Evolutionary conservation across 2,329 filamentous ascomycete species (phyloP).

Genomic region (Bimuria novae-zelandiae): DNA sequence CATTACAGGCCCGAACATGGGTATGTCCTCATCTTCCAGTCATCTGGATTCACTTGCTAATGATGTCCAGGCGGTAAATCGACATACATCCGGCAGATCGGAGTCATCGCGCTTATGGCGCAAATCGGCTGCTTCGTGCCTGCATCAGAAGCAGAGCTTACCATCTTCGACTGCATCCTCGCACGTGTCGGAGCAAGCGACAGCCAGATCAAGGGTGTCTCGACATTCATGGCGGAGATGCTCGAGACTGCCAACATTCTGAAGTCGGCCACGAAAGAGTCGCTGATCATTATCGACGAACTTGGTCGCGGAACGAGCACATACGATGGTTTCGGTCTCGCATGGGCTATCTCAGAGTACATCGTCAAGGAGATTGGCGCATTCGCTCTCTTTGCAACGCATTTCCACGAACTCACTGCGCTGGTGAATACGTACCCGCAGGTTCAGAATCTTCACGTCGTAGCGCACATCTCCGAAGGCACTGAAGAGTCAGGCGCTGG

Average conservation of each 20-base stretch:
- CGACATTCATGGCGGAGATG: slow-evolving; percentile 99
- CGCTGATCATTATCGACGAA: slow-evolving; percentile 97
- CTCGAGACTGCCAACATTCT: slow-evolving; percentile 97
- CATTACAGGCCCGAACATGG: slow-evolving; percentile 99
- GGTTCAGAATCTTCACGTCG: slow-evolving; percentile 92
- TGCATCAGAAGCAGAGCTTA: slow-evolving; percentile 85
- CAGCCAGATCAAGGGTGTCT: slow-evolving; percentile 95
- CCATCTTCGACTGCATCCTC: slow-evolving; percentile 95
- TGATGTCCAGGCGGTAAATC: slow-evolving; percentile 69
- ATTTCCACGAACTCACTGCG: slow-evolving; percentile 97
- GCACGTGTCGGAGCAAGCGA: slow-evolving; percentile 95
- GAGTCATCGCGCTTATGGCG: slow-evolving; percentile 95
- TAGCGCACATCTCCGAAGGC: slow-evolving; percentile 78
- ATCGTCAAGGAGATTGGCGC: slow-evolving; percentile 95
- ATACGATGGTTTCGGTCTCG: slow-evolving; percentile 97
- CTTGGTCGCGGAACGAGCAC: slow-evolving; percentile 95
- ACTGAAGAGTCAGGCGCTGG: slow-evolving; percentile 51
- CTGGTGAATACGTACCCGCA: slow-evolving; percentile 84
- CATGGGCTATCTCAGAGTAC: slow-evolving; percentile 98
- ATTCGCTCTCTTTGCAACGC: slow-evolving; percentile 93
- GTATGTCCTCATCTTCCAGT: slow-evolving; percentile 42
- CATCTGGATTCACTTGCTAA: background rate
- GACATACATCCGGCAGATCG: slow-evolving; percentile 96
- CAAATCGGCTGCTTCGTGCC: slow-evolving; percentile 97
- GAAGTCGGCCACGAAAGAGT: slow-evolving; percentile 93